A percentile compares a stretch with the other conserved stretches of the same genome.
Conservation (phyloP, 2,329 filamentous ascomycete genomes). For the Fusarium devonianum region DNA sequence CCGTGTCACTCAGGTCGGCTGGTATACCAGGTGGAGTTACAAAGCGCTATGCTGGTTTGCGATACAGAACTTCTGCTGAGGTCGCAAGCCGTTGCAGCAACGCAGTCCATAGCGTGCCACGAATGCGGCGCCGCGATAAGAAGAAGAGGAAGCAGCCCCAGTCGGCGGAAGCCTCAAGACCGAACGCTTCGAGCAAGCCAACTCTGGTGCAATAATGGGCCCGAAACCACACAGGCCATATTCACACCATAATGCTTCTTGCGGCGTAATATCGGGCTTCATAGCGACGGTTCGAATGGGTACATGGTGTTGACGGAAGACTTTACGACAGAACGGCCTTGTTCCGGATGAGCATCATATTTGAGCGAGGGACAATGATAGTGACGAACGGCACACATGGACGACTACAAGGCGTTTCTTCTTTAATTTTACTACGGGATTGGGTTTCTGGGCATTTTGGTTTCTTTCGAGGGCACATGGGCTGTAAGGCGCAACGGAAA, state of each 20-base stretch:
- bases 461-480: conserved; percentile 3
- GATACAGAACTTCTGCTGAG: conserved; percentile 35
- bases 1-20: conserved; percentile 10
- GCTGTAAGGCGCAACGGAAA: conserved; percentile 17
- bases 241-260: not conserved
- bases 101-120: conserved; percentile 33
- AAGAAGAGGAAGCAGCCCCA: conserved; percentile 22
- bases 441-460: conserved; percentile 8
- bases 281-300: conserved; percentile 11
- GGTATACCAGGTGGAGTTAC: conserved; percentile 23
- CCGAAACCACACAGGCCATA: not conserved
- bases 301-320: conserved; percentile 7
- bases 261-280: conserved; percentile 11
- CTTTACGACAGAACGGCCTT: conserved; percentile 31
- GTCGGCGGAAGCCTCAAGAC: not conserved
- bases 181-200: conserved; percentile 10
- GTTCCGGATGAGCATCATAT: conserved; percentile 29
- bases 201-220: conserved; percentile 5
- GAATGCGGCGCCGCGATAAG: conserved; percentile 42
- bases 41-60: conserved; percentile 36
- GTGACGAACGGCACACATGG: conserved; percentile 3
- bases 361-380: conserved; percentile 29
- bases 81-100: conserved; percentile 38
- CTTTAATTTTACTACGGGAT: not conserved
- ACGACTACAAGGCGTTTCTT: conserved; percentile 23